These are phyloP conservation scores for Sporothrix euskadiensis DNA, from an alignment of 2,329 filamentous ascomycete genomes.

Conservation along the genomic window DNA sequence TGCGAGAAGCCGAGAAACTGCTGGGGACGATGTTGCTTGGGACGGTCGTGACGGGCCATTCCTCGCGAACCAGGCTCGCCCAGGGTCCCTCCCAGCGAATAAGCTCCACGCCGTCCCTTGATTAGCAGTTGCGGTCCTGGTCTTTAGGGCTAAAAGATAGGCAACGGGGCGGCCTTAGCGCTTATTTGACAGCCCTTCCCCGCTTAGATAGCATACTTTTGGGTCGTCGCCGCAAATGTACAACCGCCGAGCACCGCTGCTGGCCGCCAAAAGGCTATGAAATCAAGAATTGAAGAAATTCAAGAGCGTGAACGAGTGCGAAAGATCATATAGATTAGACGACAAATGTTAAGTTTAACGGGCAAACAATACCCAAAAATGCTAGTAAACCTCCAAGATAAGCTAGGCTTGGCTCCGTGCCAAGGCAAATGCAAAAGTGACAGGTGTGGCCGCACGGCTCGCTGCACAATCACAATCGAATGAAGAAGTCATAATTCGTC, in stretches of 20 bases:
- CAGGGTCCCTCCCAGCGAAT: conserved; percentile 3
- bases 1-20: not conserved
- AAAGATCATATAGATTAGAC: not conserved
- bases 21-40: not conserved
- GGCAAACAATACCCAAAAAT: not conserved
- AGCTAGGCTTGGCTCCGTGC: not conserved
- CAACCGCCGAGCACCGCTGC: not conserved
- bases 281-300: not conserved
- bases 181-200: conserved; percentile 2
- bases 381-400: not conserved
- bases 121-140: not conserved
- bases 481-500: no score
- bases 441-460: not conserved
- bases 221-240: not conserved
- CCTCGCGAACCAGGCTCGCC: not conserved
- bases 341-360: not conserved
- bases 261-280: not conserved
- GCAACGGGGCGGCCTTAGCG: conserved; percentile 10
- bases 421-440: not conserved
- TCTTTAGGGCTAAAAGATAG: conserved; percentile 7
- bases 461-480: not conserved
- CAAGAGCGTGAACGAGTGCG: not conserved
- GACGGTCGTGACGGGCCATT: not conserved
- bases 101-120: conserved; percentile 2
- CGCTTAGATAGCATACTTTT: not conserved